These are phyloP conservation scores for Quercus alba DNA, from an alignment of 306 rosid genomes.

Conservation along the genomic window DNA sequence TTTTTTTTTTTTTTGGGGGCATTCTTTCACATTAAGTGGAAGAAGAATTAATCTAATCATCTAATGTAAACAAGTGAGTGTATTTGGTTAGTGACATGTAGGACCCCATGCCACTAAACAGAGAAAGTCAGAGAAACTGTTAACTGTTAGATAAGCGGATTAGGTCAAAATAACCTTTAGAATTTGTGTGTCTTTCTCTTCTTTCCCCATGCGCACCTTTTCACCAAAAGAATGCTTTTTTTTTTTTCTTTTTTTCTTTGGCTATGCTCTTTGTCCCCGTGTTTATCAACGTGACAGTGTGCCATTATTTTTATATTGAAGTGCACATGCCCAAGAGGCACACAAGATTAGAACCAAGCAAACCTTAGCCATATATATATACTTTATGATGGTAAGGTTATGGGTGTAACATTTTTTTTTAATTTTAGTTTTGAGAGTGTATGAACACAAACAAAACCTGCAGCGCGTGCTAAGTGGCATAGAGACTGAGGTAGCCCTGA, in stretches of 20 bases:
- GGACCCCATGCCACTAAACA: conserved; percentile 9
- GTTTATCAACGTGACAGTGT: conserved; percentile 2
- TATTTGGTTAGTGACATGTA: neutral
- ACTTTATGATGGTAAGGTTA: conserved; percentile 1
- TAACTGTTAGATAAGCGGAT: neutral
- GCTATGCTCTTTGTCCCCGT: neutral
- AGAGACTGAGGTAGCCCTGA: conserved; percentile 1
- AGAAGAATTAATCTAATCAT: neutral
- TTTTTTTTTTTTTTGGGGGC: neutral
- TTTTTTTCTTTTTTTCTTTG: no score
- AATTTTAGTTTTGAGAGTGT: neutral
- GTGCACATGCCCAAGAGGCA: conserved; percentile 26
- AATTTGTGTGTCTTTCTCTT: conserved; percentile 23
- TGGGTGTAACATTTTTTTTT: neutral
- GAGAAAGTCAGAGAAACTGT: neutral
- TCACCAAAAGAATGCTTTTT: conserved; percentile 8
- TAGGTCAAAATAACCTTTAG: conserved; percentile 37
- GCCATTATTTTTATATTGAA: neutral
- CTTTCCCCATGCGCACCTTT: conserved; percentile 31
- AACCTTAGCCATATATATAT: neutral
- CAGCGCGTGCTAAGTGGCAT: conserved; percentile 27
- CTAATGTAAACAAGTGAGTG: neutral
- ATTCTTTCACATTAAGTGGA: neutral
- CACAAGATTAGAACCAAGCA: neutral
- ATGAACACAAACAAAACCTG: conserved; percentile 2